phyloP scores from a whole-genome alignment of 495 filamentous ascomycete species.

The Daldinia caldariorum region DNA sequence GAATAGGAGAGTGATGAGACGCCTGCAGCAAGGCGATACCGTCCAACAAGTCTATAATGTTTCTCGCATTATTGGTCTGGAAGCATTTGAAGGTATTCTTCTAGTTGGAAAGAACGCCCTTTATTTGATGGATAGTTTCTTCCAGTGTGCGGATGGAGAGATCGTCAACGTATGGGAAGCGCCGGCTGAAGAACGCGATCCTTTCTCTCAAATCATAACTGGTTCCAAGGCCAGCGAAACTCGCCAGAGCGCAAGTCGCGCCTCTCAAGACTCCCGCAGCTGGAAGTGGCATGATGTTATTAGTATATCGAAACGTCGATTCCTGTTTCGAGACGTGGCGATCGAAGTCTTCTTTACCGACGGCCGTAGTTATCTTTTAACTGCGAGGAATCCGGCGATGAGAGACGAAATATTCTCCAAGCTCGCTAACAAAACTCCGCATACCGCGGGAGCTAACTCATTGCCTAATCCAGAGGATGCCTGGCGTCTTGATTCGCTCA shows the following conservation, averaged over 20 bases:
- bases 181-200: conserved; percentile 89
- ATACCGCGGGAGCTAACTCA: conserved; percentile 64
- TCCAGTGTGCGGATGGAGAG: conserved; percentile 92
- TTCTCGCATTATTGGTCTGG: conserved; percentile 90
- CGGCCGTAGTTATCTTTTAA: conserved; percentile 92
- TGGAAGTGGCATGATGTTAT: conserved; percentile 96
- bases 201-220: conserved; percentile 92
- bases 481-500: conserved; percentile 88
- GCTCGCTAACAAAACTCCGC: conserved; percentile 79
- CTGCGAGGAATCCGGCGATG: conserved; percentile 73
- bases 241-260: conserved; percentile 55
- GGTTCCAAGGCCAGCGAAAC: conserved; percentile 75
- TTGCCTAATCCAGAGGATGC: conserved; percentile 71
- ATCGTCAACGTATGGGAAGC: conserved; percentile 97
- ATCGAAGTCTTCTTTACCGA: conserved; percentile 97
- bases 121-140: conserved; percentile 94
- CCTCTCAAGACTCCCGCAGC: conserved; percentile 81
- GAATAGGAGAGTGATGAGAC: conserved; percentile 96
- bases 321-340: conserved; percentile 93
- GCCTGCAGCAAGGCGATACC: conserved; percentile 86
- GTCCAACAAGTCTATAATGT: conserved; percentile 97
- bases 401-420: conserved; percentile 82
- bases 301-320: conserved; percentile 95
- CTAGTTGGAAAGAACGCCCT: conserved; percentile 92
- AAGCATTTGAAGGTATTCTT: conserved; percentile 89